A percentile compares a stretch with the other conserved stretches of the same genome.
phyloP scores from a whole-genome alignment of 371 early-diverging fungal species.

The Apophysomyces ossiformis region DNA sequence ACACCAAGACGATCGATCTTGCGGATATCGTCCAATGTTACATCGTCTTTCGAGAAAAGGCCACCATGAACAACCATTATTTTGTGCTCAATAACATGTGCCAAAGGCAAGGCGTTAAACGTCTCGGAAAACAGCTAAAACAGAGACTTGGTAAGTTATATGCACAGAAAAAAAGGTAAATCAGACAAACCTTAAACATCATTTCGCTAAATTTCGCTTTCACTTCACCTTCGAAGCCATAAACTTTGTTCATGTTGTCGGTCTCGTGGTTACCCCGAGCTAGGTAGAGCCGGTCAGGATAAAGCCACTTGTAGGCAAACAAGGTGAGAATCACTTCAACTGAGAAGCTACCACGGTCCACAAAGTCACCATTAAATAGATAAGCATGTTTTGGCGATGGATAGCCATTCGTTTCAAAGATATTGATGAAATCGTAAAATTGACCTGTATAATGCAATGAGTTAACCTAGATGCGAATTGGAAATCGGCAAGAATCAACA shows the following conservation, averaged over 20 bases:
- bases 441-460: conserved; percentile 62
- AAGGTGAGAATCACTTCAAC: conserved; percentile 95
- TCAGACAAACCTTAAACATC: conserved; percentile 71
- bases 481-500: not conserved
- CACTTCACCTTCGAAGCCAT: conserved; percentile 98
- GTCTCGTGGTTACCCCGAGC: conserved; percentile 99
- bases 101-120: conserved; percentile 94
- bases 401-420: conserved; percentile 89
- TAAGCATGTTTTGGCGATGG: conserved; percentile 85
- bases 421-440: conserved; percentile 96
- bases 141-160: not conserved
- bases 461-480: not conserved
- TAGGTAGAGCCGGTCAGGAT: conserved; percentile 86
- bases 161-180: not conserved
- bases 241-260: conserved; percentile 97
- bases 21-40: conserved; percentile 90
- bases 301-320: conserved; percentile 89
- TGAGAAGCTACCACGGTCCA: conserved; percentile 97
- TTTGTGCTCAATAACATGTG: conserved; percentile 89
- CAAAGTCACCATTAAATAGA: conserved; percentile 98
- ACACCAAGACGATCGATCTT: conserved; percentile 88
- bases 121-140: conserved; percentile 84
- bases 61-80: conserved; percentile 99
- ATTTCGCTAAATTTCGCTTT: conserved; percentile 90
- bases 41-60: conserved; percentile 90